Base-by-base conservation (phyloP, 2,329 filamentous ascomycete genomes). In the Calycina marina region DNA sequence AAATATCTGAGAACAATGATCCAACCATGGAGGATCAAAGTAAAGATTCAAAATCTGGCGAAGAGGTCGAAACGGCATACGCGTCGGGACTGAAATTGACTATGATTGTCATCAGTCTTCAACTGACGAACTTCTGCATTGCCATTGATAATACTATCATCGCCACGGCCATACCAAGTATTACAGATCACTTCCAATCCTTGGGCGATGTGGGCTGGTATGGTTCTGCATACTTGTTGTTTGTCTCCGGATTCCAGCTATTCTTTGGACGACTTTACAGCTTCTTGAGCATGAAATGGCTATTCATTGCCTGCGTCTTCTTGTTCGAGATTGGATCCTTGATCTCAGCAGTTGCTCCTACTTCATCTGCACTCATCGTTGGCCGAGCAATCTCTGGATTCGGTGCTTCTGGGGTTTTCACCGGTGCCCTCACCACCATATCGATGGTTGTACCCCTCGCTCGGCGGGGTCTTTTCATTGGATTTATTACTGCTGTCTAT, bases 261-360 rank as follows among this genome's bases (percentile, higher is more conserved):
- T 33, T 41, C 20, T 30, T 16, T 11, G 44, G 44, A 4, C 38
- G 39, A n/a, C 35, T 47, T 6, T 47, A 40, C 13, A 44, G 37
- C 28, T 30, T 43, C 18, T 47, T 40, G 31, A 42, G 31, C 25
- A 36, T 40, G 14, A 47, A 47, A 25, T 37, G 36, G 28, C 22
- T 25, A 9, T 39, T 36, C 27, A 20, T 41, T 4, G 18, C 25
- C 14, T 34, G 32, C 17, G 54, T 73, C 22, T 39, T 51, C 20
- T 36, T 70, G 18, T 73, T 74, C 39, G 67, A 72, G 43, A 14
- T 70, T 1, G 69, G 70, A 4, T 68, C 62, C 0, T 42, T 67
- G 4, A 49, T 74, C 16, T 72, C 67, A 34, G 69, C 52, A 33
- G 41, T 58, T 34, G 61, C 68, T 1, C 53, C 45, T 1, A 63